A percentile compares a stretch with the other conserved stretches of the same genome.
Evolutionary conservation across 148 eudicot species (phyloP).

Genomic region (Beta vulgaris): DNA sequence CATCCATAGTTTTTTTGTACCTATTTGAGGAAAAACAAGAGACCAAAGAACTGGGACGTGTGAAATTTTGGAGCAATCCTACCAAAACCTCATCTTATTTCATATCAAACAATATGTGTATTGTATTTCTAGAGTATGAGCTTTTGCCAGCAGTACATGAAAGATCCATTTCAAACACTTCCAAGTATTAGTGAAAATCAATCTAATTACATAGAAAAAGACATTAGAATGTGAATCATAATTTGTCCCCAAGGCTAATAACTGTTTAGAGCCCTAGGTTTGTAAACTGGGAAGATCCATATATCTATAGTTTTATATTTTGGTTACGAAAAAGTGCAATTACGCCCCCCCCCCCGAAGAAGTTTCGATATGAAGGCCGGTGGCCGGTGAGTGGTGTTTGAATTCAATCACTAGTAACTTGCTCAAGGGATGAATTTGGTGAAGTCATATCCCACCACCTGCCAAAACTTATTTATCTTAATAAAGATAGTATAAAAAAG

Average conservation of each 20-base stretch:
- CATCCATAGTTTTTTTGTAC: background rate
- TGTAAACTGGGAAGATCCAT: no score
- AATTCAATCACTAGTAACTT: no score
- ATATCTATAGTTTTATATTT: background rate
- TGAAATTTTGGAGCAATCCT: conserved; percentile 17
- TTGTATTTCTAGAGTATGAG: background rate
- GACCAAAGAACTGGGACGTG: conserved; percentile 21
- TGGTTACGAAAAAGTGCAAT: no score
- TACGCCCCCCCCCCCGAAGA: no score
- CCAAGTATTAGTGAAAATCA: background rate
- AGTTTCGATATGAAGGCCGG: no score
- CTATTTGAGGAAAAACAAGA: background rate
- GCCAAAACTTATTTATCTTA: no score
- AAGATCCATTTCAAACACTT: conserved; percentile 9
- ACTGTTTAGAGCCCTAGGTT: background rate
- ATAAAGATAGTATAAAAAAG: no score
- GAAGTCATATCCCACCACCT: no score
- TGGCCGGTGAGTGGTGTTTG: no score
- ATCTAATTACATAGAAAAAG: background rate
- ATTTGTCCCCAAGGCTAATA: background rate
- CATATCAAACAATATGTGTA: no score
- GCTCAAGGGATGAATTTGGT: no score
- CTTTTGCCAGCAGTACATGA: background rate
- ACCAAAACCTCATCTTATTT: conserved; percentile 13
- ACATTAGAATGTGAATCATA: background rate